Evolutionary conservation across 768 basidiomycete genomes (phyloP).

Genomic region (Tulasnella sp.): DNA sequence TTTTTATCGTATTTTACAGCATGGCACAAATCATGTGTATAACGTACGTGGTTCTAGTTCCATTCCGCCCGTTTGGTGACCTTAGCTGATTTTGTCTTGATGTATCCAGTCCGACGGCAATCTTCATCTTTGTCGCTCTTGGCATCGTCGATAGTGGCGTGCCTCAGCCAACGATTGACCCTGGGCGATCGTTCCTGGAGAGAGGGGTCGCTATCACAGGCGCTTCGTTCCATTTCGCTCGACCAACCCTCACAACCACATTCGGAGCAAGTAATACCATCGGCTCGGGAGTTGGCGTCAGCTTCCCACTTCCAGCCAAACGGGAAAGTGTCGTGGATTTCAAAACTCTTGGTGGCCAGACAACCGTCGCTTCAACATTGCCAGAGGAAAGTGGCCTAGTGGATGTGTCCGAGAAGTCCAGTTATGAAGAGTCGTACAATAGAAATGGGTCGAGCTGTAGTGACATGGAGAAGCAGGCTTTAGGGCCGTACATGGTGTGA

Average conservation of each 20-base stretch:
- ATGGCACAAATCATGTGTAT: slow-evolving; percentile 33
- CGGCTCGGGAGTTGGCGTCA: not conserved
- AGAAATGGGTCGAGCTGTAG: not conserved
- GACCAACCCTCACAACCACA: slow-evolving; percentile 17
- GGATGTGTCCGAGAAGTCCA: slow-evolving; percentile 7
- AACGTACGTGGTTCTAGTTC: slow-evolving; percentile 14
- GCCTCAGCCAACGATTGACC: not conserved
- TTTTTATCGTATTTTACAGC: slow-evolving; percentile 28
- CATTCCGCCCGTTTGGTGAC: not conserved
- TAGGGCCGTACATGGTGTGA: not conserved
- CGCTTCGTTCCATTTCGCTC: slow-evolving; percentile 31
- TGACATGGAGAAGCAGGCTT: not conserved
- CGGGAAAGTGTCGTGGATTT: slow-evolving; percentile 23
- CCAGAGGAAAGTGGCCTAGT: not conserved
- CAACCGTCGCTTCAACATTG: not conserved
- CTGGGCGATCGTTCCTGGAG: not conserved
- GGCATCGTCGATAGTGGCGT: slow-evolving; percentile 19
- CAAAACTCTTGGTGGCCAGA: not conserved
- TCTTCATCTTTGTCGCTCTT: slow-evolving; percentile 31
- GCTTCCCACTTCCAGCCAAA: not conserved
- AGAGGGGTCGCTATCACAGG: slow-evolving; percentile 15
- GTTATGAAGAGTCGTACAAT: not conserved
- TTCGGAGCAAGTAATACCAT: slow-evolving; percentile 10
- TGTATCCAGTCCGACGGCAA: slow-evolving; percentile 24
- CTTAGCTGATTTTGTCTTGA: not conserved